Evolutionary conservation across 2,329 filamentous ascomycete species (phyloP).

Genomic region (Aspergillus unguis): DNA sequence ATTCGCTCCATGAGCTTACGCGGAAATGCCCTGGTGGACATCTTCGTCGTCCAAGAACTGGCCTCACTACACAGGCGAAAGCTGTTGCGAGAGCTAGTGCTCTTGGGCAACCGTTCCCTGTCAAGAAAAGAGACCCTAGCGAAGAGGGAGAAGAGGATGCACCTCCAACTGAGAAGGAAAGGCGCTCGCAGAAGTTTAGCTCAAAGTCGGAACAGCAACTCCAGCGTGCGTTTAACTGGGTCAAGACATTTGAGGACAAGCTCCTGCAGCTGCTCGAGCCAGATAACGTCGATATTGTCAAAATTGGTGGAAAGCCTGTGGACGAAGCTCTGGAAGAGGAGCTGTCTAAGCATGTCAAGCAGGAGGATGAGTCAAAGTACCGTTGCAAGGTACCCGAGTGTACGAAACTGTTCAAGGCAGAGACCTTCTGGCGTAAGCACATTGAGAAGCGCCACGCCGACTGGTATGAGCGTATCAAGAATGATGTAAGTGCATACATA

Average conservation of each 20-base stretch:
- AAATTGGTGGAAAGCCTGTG: constrained; percentile 81
- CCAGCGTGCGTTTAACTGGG: constrained; percentile 95
- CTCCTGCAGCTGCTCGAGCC: constrained; percentile 89
- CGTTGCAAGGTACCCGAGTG: constrained; percentile 96
- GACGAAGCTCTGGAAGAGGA: constrained; percentile 88
- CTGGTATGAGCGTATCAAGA: constrained; percentile 75
- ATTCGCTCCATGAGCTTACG: constrained; percentile 92
- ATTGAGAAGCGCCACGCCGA: constrained; percentile 92
- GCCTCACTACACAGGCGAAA: constrained; percentile 77
- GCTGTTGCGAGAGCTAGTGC: constrained; percentile 83
- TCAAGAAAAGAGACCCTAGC: constrained; percentile 67
- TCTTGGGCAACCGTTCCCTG: constrained; percentile 75
- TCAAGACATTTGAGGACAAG: constrained; percentile 97
- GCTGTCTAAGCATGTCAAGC: constrained; percentile 81
- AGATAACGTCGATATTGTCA: constrained; percentile 78
- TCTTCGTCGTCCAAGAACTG: constrained; percentile 82
- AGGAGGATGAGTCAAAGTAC: constrained; percentile 96
- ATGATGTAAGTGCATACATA: constrained; percentile 64
- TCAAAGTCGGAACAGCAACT: constrained; percentile 87
- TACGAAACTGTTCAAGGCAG: constrained; percentile 94
- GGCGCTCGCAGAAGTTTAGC: constrained; percentile 66
- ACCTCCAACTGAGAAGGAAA: constrained; percentile 70
- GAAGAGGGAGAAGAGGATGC: constrained; percentile 64
- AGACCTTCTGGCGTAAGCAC: constrained; percentile 97
- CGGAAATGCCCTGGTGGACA: constrained; percentile 98